Conservation (phyloP, 2,329 filamentous ascomycete genomes). For the Ophiostoma quercus region DNA sequence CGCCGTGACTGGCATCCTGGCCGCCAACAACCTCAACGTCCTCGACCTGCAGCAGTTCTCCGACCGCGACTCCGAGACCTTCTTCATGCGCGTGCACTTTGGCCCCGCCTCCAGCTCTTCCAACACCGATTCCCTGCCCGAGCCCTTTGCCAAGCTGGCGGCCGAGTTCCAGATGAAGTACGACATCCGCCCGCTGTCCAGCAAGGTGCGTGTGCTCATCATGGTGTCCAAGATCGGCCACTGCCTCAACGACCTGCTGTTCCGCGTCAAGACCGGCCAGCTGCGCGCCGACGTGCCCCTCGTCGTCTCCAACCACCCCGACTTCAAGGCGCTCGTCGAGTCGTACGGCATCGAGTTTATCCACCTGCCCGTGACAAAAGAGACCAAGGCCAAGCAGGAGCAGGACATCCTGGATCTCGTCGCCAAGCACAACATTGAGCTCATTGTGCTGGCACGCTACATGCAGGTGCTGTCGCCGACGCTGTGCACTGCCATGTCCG, state of each 20-base stretch:
- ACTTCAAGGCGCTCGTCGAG: conserved; percentile 62
- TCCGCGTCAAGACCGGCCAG: conserved; percentile 62
- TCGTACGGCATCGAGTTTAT: conserved; percentile 74
- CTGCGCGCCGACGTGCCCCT: conserved; percentile 69
- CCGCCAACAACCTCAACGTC: conserved; percentile 69
- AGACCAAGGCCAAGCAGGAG: conserved; percentile 73
- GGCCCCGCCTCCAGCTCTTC: conserved; percentile 51
- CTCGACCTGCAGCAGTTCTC: conserved; percentile 81
- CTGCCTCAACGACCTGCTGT: conserved; percentile 63
- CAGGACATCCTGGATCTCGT: conserved; percentile 64
- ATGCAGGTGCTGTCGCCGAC: conserved; percentile 79
- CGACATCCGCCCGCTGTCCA: conserved; percentile 60
- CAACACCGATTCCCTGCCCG: conserved; percentile 49
- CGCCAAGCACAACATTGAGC: conserved; percentile 63
- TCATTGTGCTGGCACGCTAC: conserved; percentile 76
- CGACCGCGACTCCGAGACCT: conserved; percentile 65
- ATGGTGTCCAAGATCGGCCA: conserved; percentile 89
- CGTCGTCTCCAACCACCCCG: conserved; percentile 77
- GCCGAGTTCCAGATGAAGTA: conserved; percentile 62
- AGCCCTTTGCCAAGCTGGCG: conserved; percentile 57
- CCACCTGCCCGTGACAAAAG: conserved; percentile 73
- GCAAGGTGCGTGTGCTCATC: conserved; percentile 72
- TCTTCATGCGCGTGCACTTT: conserved; percentile 88
- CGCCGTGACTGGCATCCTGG: conserved; percentile 73
- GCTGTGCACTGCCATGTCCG: conserved; percentile 72